Evolutionary conservation across 164 flowering plant genomes (phyloP).

Genomic region (Santalum album): DNA sequence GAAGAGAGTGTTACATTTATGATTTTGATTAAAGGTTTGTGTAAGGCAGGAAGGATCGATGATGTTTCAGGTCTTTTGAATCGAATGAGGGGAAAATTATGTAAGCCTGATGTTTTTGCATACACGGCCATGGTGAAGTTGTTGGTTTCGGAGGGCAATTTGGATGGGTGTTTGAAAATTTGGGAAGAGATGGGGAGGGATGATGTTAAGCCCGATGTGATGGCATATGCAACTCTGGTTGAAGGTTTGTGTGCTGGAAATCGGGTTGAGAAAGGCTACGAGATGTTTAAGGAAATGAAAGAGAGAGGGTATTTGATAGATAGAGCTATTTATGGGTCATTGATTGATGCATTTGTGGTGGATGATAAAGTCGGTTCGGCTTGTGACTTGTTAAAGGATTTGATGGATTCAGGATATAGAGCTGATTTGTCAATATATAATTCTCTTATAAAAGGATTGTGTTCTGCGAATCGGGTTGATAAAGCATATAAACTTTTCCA

Average conservation of each 20-base stretch:
- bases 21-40: slow-evolving; percentile 78
- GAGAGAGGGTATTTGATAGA: slow-evolving; percentile 63
- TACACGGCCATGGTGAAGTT: slow-evolving; percentile 81
- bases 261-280: slow-evolving; percentile 50
- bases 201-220: slow-evolving; percentile 66
- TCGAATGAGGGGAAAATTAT: slow-evolving; percentile 58
- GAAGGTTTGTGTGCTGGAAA: slow-evolving; percentile 61
- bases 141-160: slow-evolving; percentile 48
- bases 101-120: slow-evolving; percentile 92
- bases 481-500: slow-evolving; percentile 71
- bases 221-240: slow-evolving; percentile 71
- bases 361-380: slow-evolving; percentile 59
- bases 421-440: slow-evolving; percentile 81
- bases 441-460: slow-evolving; percentile 69
- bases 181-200: slow-evolving; percentile 89
- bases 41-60: slow-evolving; percentile 56
- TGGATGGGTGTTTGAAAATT: slow-evolving; percentile 69
- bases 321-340: slow-evolving; percentile 56
- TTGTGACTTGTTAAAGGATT: slow-evolving; percentile 68
- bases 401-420: slow-evolving; percentile 71
- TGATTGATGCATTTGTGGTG: slow-evolving; percentile 69
- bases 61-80: slow-evolving; percentile 53
- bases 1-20: slow-evolving; percentile 83
- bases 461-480: slow-evolving; percentile 47
- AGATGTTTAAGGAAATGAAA: slow-evolving; percentile 71